Conservation (phyloP, 2,329 filamentous ascomycete genomes). For the Colletotrichum truncatum region DNA sequence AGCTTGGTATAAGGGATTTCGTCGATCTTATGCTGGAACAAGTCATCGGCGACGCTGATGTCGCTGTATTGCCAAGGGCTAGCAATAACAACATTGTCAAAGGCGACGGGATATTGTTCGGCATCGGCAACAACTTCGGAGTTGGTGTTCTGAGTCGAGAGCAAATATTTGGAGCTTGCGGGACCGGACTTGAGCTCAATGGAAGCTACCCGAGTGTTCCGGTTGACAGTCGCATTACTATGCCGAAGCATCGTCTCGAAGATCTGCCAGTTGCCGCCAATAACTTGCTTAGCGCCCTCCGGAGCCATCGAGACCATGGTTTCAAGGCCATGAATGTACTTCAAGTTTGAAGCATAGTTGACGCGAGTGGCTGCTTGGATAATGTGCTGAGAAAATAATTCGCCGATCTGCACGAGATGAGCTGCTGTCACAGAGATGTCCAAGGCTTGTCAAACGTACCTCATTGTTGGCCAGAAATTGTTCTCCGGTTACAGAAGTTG, state of each 20-base stretch:
- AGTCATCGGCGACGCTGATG: constrained; percentile 69
- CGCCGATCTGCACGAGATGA: constrained; percentile 59
- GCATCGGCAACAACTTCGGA: constrained; percentile 33
- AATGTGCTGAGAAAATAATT: constrained; percentile 78
- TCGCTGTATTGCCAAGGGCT: constrained; percentile 83
- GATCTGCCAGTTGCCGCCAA: constrained; percentile 93
- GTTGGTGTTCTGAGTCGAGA: constrained; percentile 47
- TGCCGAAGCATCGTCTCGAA: constrained; percentile 82
- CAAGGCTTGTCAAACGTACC: constrained; percentile 39
- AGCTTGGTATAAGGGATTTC: constrained; percentile 85
- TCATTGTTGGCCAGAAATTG: constrained; percentile 75
- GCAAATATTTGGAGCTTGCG: constrained; percentile 53
- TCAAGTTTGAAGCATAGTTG: constrained; percentile 92
- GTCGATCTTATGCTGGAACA: constrained; percentile 78
- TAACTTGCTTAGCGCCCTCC: constrained; percentile 80
- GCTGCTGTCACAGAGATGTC: neutral
- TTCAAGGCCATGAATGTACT: constrained; percentile 87
- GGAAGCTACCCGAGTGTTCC: constrained; percentile 74
- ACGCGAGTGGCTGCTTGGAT: constrained; percentile 92
- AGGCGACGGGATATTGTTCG: constrained; percentile 60
- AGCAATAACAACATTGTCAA: constrained; percentile 85
- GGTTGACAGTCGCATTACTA: constrained; percentile 67
- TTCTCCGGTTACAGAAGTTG: constrained; percentile 77
- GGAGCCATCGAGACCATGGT: constrained; percentile 93
- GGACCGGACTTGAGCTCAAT: constrained; percentile 60